Percentiles rank a stretch among this genome's conserved stretches.
Conservation (phyloP, 768 basidiomycete species). For the Hygrophorus pudorinus region DNA sequence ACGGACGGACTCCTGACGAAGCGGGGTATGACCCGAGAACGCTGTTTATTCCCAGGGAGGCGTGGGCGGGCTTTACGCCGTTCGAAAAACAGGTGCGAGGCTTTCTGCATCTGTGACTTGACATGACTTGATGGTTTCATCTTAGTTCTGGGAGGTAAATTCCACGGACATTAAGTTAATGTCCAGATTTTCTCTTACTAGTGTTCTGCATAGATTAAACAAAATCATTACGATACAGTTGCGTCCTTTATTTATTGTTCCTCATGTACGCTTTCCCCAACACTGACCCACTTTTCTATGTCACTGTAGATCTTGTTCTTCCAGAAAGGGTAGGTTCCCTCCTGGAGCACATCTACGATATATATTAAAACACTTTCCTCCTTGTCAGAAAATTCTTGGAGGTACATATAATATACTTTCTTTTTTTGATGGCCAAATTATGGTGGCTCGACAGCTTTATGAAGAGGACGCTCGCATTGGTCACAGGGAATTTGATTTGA, state of each 20-base stretch:
- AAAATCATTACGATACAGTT: constrained; percentile 93
- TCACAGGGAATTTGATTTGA: constrained; percentile 91
- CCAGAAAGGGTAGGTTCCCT: constrained; percentile 78
- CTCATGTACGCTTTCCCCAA: constrained; percentile 11
- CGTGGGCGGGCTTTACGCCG: constrained; percentile 82
- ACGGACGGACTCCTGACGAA: constrained; percentile 66
- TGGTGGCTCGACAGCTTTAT: constrained; percentile 49
- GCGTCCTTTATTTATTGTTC: constrained; percentile 11
- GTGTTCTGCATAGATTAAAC: constrained; percentile 62
- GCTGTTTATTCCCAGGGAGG: constrained; percentile 62
- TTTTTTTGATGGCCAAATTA: background rate
- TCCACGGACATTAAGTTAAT: background rate
- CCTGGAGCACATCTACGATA: background rate
- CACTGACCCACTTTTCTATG: constrained; percentile 4
- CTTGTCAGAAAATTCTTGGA: constrained; percentile 65
- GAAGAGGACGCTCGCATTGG: constrained; percentile 93
- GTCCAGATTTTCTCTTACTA: constrained; percentile 1
- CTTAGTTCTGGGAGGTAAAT: constrained; percentile 67
- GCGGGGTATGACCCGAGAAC: constrained; percentile 89
- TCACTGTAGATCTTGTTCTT: constrained; percentile 74
- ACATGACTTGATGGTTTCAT: constrained; percentile 3
- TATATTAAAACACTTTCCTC: constrained; percentile 3
- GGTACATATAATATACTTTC: constrained; percentile 24
- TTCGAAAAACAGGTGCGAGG: constrained; percentile 79
- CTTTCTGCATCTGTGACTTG: background rate